Conservation (phyloP, 2,329 filamentous ascomycete species). For the Trichoderma arundinaceum region DNA sequence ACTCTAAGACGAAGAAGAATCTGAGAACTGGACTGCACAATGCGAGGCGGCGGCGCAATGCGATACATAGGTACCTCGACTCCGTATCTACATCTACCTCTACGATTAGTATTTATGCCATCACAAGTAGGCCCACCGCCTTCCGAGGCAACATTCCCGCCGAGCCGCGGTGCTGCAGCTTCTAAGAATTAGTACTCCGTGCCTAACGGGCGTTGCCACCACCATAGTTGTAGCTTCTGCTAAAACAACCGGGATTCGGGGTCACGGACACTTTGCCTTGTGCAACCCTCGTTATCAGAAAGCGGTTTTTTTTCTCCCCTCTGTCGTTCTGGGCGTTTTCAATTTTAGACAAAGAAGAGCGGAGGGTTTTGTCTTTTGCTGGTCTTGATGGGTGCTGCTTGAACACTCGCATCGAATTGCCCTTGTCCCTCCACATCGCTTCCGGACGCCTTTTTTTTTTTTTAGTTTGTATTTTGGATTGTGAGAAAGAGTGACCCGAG, state of each 20-base stretch:
- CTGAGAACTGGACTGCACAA: too few species aligned
- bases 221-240: not conserved
- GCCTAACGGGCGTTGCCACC: not conserved
- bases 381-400: not conserved
- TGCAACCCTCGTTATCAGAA: slow-evolving; percentile 3
- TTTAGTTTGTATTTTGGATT: not conserved
- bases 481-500: not conserved
- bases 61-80: too few species aligned
- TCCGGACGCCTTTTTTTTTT: not conserved
- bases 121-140: not conserved
- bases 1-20: too few species aligned
- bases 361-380: not conserved
- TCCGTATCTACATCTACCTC: too few species aligned
- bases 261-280: slow-evolving; percentile 4
- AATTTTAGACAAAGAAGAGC: not conserved
- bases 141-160: not conserved
- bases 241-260: slow-evolving; percentile 1
- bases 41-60: too few species aligned
- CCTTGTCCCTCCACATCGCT: not conserved
- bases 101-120: not conserved
- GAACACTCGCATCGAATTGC: not conserved
- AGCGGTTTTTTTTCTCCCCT: not conserved
- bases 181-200: not conserved
- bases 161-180: not conserved
- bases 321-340: not conserved